phyloP scores from a whole-genome alignment of 78 protist genomes.

The Dictyostelium brefeldianum region DNA sequence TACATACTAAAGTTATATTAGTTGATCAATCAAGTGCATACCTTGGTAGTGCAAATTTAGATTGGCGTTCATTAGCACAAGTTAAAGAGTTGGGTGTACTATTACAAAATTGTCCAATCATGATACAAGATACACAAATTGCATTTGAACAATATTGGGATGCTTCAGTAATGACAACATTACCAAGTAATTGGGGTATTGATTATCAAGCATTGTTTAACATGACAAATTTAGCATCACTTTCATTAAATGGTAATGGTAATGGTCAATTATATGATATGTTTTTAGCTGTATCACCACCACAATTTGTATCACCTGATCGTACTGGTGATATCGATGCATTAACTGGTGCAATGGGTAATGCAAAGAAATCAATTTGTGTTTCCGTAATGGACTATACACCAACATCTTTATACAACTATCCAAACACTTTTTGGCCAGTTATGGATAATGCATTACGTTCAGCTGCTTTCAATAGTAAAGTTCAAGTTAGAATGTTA shows the following conservation, averaged over 20 bases:
- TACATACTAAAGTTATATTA: conserved; percentile 71
- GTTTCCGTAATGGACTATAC: conserved; percentile 89
- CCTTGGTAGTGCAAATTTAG: conserved; percentile 85
- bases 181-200: conserved; percentile 62
- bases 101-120: conserved; percentile 62
- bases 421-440: conserved; percentile 85
- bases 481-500: conserved; percentile 83
- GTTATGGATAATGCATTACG: conserved; percentile 85
- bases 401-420: conserved; percentile 71
- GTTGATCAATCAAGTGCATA: conserved; percentile 49
- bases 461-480: conserved; percentile 73
- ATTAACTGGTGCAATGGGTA: conserved; percentile 53
- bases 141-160: conserved; percentile 84
- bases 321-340: conserved; percentile 85
- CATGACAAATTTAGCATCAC: neutral
- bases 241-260: conserved; percentile 27
- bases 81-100: conserved; percentile 93
- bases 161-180: conserved; percentile 11
- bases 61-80: conserved; percentile 92
- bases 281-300: conserved; percentile 75
- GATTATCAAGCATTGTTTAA: conserved; percentile 36
- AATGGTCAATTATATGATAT: conserved; percentile 15
- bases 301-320: conserved; percentile 23
- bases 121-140: conserved; percentile 79
- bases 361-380: conserved; percentile 52